Evolutionary conservation across 1,139 yeast genomes (phyloP), one percentile per base, ranked within the genome.

Genomic region (Candida sanyaensis): DNA sequence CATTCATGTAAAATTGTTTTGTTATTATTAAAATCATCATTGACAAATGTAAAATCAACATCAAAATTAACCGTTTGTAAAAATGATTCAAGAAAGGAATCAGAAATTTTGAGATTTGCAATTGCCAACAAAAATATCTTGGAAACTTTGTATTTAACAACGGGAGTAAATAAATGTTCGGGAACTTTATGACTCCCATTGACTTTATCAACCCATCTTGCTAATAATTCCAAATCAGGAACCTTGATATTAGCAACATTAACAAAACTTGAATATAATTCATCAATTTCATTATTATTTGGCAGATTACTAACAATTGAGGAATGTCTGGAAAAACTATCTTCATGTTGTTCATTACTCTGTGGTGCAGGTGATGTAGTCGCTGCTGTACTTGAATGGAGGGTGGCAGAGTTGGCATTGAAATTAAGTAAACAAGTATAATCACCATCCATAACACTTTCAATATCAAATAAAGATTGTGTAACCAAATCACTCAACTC

Each of bases 371-470:
- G 29, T 13, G 45, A 13, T 24, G 37, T 17, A 11, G 10, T 40
- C 5, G 28, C 37, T 47, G 37, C 21, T n/a, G 41, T 13, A 37
- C 39, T 37, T 5, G 39, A 17, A 24, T 24, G 37, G 11, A 33
- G n/a, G 6, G 39, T 17, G 3, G 43, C 38, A 6, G 48, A 30
- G 17, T 24, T 36, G 26, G 43, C 45, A 24, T 37, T 47, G 32
- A 50, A 53, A 31, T 46, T 51, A n/a, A 36, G 42, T 33, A 55
- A 48, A 23, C 55, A 55, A 1, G 57, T 43, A 43, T 53, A 74
- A 53, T 86, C 96, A 29, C 96, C 96, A 57, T 89, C 95, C 57
- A 88, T 83, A 55, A 88, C 81, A 2, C 96, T 88, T 65, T 93
- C 97, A 43, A 93, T 72, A 58, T 93, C 96, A 65, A 92, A 78